Evolutionary conservation across 2,329 filamentous ascomycete species (phyloP).

Genomic region (Trichoderma cornu-damae): DNA sequence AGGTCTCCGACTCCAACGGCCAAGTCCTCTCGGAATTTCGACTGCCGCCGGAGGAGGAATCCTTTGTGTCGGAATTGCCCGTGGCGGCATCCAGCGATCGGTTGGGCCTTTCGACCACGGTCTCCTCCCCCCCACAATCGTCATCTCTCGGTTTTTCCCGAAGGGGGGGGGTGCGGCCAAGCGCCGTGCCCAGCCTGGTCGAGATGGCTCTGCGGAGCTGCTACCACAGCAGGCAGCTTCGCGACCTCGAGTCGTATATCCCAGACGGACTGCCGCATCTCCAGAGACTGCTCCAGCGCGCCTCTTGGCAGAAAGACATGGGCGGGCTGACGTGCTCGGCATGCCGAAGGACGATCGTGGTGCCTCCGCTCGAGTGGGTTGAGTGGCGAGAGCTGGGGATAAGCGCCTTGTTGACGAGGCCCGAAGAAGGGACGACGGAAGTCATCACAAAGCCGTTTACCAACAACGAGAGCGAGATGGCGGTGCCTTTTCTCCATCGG

Average conservation of each 20-base stretch:
- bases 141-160: conserved; percentile 16
- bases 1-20: conserved; percentile 31
- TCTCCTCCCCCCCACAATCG: too few relatives aligned
- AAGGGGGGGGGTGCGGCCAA: conserved; percentile 23
- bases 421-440: neutral
- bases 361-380: conserved; percentile 54
- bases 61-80: conserved; percentile 21
- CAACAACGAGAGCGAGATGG: conserved; percentile 32
- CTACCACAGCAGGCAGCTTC: conserved; percentile 39
- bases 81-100: conserved; percentile 19
- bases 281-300: conserved; percentile 36
- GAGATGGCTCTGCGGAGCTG: conserved; percentile 47
- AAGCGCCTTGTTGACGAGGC: conserved; percentile 16
- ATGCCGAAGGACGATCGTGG: conserved; percentile 45
- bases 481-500: conserved; percentile 44
- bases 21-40: conserved; percentile 29
- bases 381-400: conserved; percentile 52
- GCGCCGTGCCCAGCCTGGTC: conserved; percentile 45
- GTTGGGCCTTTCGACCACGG: conserved; percentile 1
- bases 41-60: conserved; percentile 24
- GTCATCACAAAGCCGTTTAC: conserved; percentile 25
- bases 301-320: conserved; percentile 38
- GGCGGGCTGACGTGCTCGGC: conserved; percentile 50
- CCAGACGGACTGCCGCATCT: conserved; percentile 40
- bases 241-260: conserved; percentile 41